A percentile compares a stretch with the other conserved stretches of the same genome.
Conservation (phyloP, 345 rosid species). For the Theobroma cacao region DNA sequence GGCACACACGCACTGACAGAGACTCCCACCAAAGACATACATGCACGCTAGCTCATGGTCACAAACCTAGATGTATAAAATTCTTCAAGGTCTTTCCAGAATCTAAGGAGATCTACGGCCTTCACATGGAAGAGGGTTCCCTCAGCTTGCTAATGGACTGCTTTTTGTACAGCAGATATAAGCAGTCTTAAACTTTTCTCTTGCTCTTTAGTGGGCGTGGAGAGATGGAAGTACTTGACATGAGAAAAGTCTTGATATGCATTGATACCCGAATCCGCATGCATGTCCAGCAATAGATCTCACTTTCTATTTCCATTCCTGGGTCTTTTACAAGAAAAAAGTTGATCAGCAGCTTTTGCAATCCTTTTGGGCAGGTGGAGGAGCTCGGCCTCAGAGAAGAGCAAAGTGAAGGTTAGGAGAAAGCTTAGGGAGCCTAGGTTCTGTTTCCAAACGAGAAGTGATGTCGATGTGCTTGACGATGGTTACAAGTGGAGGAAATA, state of each 20-base stretch:
- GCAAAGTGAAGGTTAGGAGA: slow-evolving; percentile 74
- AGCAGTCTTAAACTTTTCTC: background rate
- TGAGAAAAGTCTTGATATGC: slow-evolving; percentile 29
- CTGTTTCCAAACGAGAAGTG: slow-evolving; percentile 97
- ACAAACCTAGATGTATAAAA: slow-evolving; percentile 9
- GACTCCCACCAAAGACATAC: background rate
- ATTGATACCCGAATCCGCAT: slow-evolving; percentile 22
- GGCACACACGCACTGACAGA: background rate
- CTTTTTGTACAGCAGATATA: background rate
- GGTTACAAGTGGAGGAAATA: slow-evolving; percentile 99
- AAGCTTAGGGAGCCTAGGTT: slow-evolving; percentile 97
- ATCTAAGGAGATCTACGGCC: slow-evolving; percentile 28
- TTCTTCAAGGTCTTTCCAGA: slow-evolving; percentile 16
- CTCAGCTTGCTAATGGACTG: slow-evolving; percentile 12
- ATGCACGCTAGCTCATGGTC: background rate
- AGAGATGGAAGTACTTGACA: slow-evolving; percentile 8
- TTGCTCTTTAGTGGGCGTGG: slow-evolving; percentile 7
- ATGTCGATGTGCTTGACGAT: slow-evolving; percentile 92
- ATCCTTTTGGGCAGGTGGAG: slow-evolving; percentile 61
- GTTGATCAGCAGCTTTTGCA: slow-evolving; percentile 1
- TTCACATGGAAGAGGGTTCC: slow-evolving; percentile 17
- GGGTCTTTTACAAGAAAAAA: background rate
- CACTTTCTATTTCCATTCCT: background rate
- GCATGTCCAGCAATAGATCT: slow-evolving; percentile 25
- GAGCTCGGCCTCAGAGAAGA: slow-evolving; percentile 63